Evolutionary conservation across 2,329 filamentous ascomycete genomes (phyloP).

Genomic region (Fusarium musae): DNA sequence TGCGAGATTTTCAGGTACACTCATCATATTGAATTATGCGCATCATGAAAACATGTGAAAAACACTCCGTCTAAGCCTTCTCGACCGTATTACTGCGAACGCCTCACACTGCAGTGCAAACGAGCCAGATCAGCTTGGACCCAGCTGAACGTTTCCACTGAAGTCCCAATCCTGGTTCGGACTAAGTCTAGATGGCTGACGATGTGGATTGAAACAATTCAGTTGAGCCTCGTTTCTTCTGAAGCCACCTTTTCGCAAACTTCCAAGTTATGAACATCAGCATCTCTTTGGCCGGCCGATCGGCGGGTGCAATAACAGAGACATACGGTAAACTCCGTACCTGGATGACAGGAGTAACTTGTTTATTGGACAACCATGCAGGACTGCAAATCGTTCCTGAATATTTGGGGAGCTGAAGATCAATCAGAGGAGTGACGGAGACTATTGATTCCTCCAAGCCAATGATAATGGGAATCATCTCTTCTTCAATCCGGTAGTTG

Average conservation of each 20-base stretch:
- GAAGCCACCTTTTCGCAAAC: accelerated
- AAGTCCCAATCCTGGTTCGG: accelerated
- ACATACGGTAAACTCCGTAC: background rate
- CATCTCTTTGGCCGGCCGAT: too few relatives aligned
- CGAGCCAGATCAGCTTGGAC: accelerated
- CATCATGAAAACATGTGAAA: accelerated
- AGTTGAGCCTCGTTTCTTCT: background rate
- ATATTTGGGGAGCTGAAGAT: background rate
- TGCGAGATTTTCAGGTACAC: too few relatives aligned
- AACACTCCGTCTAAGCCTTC: accelerated
- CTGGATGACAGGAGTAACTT: background rate
- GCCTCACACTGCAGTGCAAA: background rate
- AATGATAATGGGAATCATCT: background rate
- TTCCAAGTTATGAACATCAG: too few relatives aligned
- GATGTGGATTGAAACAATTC: background rate
- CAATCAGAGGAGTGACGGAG: too few relatives aligned
- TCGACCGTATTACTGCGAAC: too few relatives aligned
- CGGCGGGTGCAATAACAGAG: accelerated
- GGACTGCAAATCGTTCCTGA: accelerated
- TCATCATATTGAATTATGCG: background rate
- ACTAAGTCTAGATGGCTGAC: background rate
- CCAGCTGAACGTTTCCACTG: background rate
- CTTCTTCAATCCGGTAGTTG: background rate
- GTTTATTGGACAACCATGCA: background rate
- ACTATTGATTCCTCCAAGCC: background rate